Base-by-base conservation (phyloP, 2,329 filamentous ascomycete genomes). In the Botryosphaeria dothidea region DNA sequence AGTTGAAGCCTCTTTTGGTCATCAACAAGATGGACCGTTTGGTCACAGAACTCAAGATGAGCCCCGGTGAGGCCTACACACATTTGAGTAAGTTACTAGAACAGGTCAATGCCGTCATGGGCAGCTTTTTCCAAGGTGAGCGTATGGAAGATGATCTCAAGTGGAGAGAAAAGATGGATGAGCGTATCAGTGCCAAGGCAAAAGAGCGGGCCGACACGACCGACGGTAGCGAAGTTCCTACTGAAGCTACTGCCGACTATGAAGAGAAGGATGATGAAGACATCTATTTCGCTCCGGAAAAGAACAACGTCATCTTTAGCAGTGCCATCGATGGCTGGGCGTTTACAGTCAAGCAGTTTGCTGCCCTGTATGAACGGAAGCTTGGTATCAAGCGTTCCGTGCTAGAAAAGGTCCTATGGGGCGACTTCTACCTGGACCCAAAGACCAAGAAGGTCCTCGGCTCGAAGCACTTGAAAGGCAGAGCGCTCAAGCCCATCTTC, bases 311-410 rank as follows among this genome's bases (percentile, higher is more conserved):
- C 77, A 98, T 99, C 68, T 99, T 99, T 77, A 93, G 92, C 81
- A 98, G 94, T 75, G 95, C 95, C 66, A 90, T 97, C 65, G 95
- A 99, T 74, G 95, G 95, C n/a, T 99, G 95, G 95, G 95, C 95
- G 2, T 99, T 99, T 73, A 99, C 95, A 0, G 90, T 97, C 57
- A 88, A 93, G 58, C 95, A 99, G 72, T 99, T 99, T 75, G 93
- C 95, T 19, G 87, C 87, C 41, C 82, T 98, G 29, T 99, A 98
- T 74, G 94, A 98, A 79, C 96, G 93, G 82, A 99, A 99, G 77
- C 85, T 99, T 6, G 94, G 95, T 15, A 96, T 98, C 78, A 98
- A 97, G 79, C 86, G 93, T 52, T 88, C 88, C 27, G 80, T 92
- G 0, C 85, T 99, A 74, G 93, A 99, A 78, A 97, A 95, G 75